Evolutionary conservation across 208 protist species (phyloP), one percentile per base, ranked within the genome.

Genomic region (Balamuthia mandrillaris): DNA sequence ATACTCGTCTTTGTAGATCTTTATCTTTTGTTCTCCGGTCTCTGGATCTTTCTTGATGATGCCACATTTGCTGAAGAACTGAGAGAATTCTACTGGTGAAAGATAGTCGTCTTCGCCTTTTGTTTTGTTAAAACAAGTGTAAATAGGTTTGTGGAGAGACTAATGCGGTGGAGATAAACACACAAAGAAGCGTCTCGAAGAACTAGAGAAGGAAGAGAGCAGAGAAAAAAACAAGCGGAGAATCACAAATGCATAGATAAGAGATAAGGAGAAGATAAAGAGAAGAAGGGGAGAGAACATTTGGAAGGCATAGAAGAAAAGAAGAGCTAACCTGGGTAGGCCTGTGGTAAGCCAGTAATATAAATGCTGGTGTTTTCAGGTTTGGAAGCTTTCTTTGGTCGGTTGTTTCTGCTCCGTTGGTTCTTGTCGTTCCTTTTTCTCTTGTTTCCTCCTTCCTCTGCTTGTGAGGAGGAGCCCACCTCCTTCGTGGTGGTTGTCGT

Each of bases 21-120:
- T 65, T 33, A 84, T 66, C 78, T 72, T 84, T n/a, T 72, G 49
- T n/a, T 44, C 78, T 21, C 78, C 78, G 7, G 56, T 61, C 18
- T 84, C 58, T 5, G 51, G 44, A 29, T 84, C 78, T 58, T 65
- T 65, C 4, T 66, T 83, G 5, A 84, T 18, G 45, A 84, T 31
- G 21, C 78, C 78, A 31, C 78, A 84, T 42, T 84, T 84, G 78
- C 33, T 16, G 7, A 84, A 33, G 45, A 84, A 84, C 14, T 24
- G 14, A 9, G 49, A 14, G 29, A 84, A 12, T 44, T 84, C 78
- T 33, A 58, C 78, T 16, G 47, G 35, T 7, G 78, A 72, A 2
- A 52, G 37, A 44, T 84, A n/a, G n/a, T n/a, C n/a, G n/a, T n/a
- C n/a, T n/a, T n/a, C n/a, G n/a, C 78, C 21, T 41, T 21, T 27